phyloP scores from a whole-genome alignment of 2,329 filamentous ascomycete genomes.

The Calonectria ilicicola region DNA sequence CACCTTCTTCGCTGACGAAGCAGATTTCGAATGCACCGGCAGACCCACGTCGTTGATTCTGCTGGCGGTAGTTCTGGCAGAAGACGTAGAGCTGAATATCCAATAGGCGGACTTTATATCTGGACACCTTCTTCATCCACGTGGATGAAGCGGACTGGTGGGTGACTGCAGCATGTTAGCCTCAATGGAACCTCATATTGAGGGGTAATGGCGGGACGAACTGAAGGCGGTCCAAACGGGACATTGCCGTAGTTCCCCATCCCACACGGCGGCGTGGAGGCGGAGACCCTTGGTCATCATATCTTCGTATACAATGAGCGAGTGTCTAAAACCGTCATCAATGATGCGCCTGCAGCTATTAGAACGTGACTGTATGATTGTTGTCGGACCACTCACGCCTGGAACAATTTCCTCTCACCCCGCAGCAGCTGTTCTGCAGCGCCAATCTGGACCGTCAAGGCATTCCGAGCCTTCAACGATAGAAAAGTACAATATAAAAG shows the following conservation, averaged over 20 bases:
- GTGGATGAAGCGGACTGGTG: conserved; percentile 59
- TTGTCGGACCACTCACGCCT: conserved; percentile 59
- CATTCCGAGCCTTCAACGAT: conserved; percentile 65
- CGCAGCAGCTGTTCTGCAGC: conserved; percentile 60
- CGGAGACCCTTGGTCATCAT: conserved; percentile 59
- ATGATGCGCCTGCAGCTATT: conserved; percentile 62
- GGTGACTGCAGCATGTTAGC: conserved; percentile 57
- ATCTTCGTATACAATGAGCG: conserved; percentile 67
- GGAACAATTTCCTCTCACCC: conserved; percentile 65
- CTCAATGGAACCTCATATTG: background rate
- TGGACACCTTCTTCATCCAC: conserved; percentile 64
- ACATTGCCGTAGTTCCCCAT: conserved; percentile 65
- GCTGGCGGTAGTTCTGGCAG: conserved; percentile 65
- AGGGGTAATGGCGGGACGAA: conserved; percentile 46
- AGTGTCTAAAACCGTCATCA: conserved; percentile 67
- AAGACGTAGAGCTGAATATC: conserved; percentile 71
- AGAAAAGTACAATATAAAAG: conserved; percentile 70
- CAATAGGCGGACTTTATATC: conserved; percentile 62
- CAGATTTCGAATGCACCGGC: conserved; percentile 63
- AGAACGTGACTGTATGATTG: background rate
- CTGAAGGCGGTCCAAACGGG: conserved; percentile 75
- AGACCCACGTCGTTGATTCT: conserved; percentile 62
- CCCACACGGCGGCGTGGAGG: conserved; percentile 67
- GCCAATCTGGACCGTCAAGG: conserved; percentile 56
- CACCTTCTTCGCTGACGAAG: conserved; percentile 59